Evolutionary conservation across 306 rosid genomes (phyloP).

Genomic region (Trifolium repens): DNA sequence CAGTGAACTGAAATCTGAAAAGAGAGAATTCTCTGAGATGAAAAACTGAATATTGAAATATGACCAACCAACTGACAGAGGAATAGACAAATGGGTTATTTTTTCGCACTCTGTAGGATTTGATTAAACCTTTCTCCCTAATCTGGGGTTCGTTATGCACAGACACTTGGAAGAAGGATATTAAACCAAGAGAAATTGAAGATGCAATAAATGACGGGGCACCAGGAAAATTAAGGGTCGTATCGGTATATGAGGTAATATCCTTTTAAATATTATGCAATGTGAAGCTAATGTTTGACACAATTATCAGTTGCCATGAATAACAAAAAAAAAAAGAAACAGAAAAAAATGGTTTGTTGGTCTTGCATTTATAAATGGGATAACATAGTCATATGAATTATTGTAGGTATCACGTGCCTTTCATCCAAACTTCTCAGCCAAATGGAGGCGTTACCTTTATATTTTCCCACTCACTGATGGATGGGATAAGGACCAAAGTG

Average conservation of each 20-base stretch:
- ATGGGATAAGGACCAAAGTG: constrained; percentile 49
- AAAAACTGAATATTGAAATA: not conserved
- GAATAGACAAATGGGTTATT: not conserved
- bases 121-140: constrained; percentile 35
- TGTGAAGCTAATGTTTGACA: constrained; percentile 28
- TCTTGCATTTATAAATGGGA: constrained; percentile 10
- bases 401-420: constrained; percentile 84
- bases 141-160: constrained; percentile 30
- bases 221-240: constrained; percentile 72
- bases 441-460: constrained; percentile 92
- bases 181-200: constrained; percentile 67
- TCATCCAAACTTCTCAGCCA: constrained; percentile 96
- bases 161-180: constrained; percentile 94
- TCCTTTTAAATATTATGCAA: constrained; percentile 34
- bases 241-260: constrained; percentile 75
- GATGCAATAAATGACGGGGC: constrained; percentile 73
- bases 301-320: constrained; percentile 25
- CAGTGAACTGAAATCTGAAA: not conserved
- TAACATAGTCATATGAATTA: constrained; percentile 33
- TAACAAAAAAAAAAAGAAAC: constrained; percentile 7
- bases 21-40: not conserved
- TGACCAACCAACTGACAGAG: not conserved
- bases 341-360: constrained; percentile 15
- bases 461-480: constrained; percentile 72
- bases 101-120: constrained; percentile 24